phyloP scores from a whole-genome alignment of 345 rosid species.

The Populus davidiana region DNA sequence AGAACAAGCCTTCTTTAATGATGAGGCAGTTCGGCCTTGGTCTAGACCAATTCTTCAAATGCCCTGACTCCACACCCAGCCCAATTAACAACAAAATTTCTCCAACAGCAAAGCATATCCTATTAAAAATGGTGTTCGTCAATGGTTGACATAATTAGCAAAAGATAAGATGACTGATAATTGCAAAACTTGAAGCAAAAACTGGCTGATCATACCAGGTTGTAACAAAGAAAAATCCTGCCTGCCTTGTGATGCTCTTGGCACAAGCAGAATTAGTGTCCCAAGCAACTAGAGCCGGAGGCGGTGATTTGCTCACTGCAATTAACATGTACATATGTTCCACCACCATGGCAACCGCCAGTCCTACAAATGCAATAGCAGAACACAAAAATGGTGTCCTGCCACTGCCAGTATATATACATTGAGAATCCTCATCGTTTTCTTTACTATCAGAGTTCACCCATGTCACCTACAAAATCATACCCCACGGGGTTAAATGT shows the following conservation, averaged over 20 bases:
- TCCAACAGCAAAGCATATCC: constrained; percentile 75
- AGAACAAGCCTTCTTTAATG: constrained; percentile 68
- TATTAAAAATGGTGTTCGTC: constrained; percentile 5
- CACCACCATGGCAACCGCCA: constrained; percentile 66
- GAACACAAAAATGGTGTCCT: constrained; percentile 64
- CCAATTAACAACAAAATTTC: constrained; percentile 74
- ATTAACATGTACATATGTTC: constrained; percentile 62
- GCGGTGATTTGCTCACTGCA: constrained; percentile 61
- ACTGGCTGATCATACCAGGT: constrained; percentile 53
- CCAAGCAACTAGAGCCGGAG: constrained; percentile 45
- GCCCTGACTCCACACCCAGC: constrained; percentile 86
- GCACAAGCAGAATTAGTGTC: constrained; percentile 41
- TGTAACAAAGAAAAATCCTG: constrained; percentile 69
- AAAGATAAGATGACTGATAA: background rate
- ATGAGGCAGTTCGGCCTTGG: constrained; percentile 66
- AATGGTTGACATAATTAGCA: background rate
- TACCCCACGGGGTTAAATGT: background rate
- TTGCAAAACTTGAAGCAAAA: background rate
- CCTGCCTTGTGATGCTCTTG: constrained; percentile 55
- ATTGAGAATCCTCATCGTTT: constrained; percentile 33
- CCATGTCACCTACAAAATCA: constrained; percentile 53
- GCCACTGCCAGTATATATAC: constrained; percentile 72
- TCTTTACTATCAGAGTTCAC: constrained; percentile 14
- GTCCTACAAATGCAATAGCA: constrained; percentile 52
- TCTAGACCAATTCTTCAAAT: constrained; percentile 68